Evolutionary conservation across 2,329 filamentous ascomycete species (phyloP).

Genomic region (Pseudophaeomoniella oleicola): DNA sequence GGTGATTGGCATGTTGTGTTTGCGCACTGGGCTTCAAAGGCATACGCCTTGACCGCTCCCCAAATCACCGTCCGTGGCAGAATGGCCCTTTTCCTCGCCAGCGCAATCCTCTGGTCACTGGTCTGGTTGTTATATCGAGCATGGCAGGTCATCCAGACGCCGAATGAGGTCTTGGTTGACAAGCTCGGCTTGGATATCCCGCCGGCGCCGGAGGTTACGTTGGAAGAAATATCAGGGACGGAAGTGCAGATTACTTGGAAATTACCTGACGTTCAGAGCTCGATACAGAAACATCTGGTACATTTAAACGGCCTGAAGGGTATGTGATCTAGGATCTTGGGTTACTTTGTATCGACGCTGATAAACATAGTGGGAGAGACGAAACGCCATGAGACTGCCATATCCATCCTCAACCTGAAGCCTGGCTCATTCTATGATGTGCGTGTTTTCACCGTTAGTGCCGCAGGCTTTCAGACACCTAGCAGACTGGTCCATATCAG

Average conservation of each 20-base stretch:
- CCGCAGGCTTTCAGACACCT: conserved; percentile 82
- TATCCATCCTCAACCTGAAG: conserved; percentile 75
- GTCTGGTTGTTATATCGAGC: conserved; percentile 61
- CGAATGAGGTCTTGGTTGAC: conserved; percentile 77
- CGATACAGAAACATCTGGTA: conserved; percentile 76
- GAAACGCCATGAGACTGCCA: conserved; percentile 65
- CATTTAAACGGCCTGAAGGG: conserved; percentile 88
- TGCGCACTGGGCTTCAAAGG: conserved; percentile 28
- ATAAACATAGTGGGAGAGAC: conserved; percentile 61
- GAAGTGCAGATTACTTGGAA: conserved; percentile 88
- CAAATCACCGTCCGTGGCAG: conserved; percentile 31
- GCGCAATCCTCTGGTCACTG: conserved; percentile 33
- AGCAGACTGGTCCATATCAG: conserved; percentile 73
- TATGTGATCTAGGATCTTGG: conserved; percentile 25
- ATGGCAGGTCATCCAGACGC: conserved; percentile 77
- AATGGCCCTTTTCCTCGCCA: conserved; percentile 33
- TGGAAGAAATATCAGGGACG: conserved; percentile 77
- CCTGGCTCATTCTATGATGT: conserved; percentile 88
- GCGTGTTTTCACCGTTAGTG: conserved; percentile 78
- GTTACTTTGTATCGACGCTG: neutral
- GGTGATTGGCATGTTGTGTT: conserved; percentile 30
- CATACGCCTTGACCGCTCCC: conserved; percentile 29
- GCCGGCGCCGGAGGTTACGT: conserved; percentile 71
- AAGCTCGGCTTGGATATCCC: conserved; percentile 92
- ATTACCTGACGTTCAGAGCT: conserved; percentile 47